Conservation (phyloP, 805 yeast genomes). For the Alloascoidea hylecoeti region DNA sequence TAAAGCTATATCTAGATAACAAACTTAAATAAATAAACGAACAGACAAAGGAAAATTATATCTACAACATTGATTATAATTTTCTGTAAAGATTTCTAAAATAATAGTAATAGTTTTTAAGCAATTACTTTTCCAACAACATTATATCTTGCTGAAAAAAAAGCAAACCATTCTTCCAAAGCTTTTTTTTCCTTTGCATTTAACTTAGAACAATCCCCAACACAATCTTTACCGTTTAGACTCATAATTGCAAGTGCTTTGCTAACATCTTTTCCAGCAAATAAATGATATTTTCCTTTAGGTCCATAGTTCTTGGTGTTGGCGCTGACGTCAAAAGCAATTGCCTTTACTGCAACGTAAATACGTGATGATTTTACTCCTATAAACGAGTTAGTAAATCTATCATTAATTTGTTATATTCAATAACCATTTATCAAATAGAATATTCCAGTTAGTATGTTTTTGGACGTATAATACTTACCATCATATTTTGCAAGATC, state of each 20-base stretch:
- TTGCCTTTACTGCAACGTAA: conserved; percentile 66
- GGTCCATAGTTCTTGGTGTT: conserved; percentile 63
- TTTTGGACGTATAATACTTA: conserved; percentile 9
- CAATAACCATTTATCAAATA: too few relatives aligned
- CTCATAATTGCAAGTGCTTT: conserved; percentile 63
- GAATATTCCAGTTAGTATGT: not conserved
- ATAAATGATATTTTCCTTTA: conserved; percentile 54
- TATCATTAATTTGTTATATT: too few relatives aligned
- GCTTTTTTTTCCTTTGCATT: conserved; percentile 34
- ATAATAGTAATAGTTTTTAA: too few relatives aligned
- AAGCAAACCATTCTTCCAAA: conserved; percentile 44
- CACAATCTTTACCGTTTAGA: conserved; percentile 37
- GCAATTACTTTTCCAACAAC: conserved; percentile 23
- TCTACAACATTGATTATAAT: too few relatives aligned
- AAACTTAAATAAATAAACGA: too few relatives aligned
- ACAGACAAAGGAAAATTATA: too few relatives aligned
- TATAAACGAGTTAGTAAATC: conserved; percentile 24
- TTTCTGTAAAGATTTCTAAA: too few relatives aligned
- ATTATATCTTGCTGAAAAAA: conserved; percentile 31
- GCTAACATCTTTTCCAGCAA: conserved; percentile 69
- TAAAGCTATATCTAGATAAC: too few relatives aligned
- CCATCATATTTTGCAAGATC: conserved; percentile 35
- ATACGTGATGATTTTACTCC: conserved; percentile 25
- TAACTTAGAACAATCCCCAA: conserved; percentile 17
- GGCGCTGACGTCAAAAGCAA: conserved; percentile 62